Conservation (phyloP, 2,329 filamentous ascomycete species). For the Penicillium sp. region DNA sequence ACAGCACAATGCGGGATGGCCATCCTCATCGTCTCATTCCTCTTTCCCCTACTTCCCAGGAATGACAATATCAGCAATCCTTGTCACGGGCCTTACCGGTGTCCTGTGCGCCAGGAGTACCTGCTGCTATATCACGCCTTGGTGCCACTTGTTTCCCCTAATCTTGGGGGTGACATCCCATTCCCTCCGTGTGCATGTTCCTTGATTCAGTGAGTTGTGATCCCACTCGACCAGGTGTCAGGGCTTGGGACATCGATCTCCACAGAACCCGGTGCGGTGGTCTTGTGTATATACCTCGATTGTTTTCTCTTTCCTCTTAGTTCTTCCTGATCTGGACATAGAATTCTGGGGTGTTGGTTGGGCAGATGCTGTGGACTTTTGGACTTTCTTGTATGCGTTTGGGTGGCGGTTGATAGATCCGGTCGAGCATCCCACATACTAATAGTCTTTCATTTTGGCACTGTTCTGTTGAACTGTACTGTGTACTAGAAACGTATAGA, state of each 20-base stretch:
- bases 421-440: slow-evolving; percentile 1
- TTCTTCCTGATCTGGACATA: slow-evolving; percentile 6
- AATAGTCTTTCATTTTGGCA: background rate
- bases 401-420: slow-evolving; percentile 1
- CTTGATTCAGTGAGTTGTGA: background rate
- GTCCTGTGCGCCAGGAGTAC: background rate
- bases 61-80: background rate
- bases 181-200: background rate
- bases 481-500: background rate
- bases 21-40: background rate
- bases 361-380: background rate
- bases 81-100: background rate
- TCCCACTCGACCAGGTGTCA: background rate
- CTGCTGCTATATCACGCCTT: background rate
- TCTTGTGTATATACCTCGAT: slow-evolving; percentile 14
- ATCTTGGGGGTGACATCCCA: background rate
- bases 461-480: background rate
- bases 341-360: background rate
- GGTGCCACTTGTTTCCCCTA: background rate
- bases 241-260: background rate
- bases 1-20: slow-evolving; percentile 2
- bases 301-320: background rate
- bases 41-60: background rate
- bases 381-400: background rate
- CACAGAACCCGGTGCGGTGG: background rate